A percentile compares a stretch with the other conserved stretches of the same genome.
These are phyloP conservation scores for Teratosphaeria viscida DNA, from an alignment of 2,329 filamentous ascomycete species.

Conservation along the genomic window DNA sequence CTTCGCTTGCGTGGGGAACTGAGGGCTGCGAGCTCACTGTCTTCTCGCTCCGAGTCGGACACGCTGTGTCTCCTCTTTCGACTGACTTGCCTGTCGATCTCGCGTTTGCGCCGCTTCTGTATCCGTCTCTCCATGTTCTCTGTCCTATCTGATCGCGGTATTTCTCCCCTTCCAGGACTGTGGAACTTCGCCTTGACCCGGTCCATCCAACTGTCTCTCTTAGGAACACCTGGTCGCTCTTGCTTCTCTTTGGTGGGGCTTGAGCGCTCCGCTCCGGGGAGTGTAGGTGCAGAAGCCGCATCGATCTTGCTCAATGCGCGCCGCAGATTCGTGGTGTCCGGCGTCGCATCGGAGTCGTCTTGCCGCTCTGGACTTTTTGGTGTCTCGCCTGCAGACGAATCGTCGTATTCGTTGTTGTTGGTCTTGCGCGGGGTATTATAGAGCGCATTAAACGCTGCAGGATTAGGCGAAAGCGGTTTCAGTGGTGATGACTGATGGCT, in stretches of 20 bases:
- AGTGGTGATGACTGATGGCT: slow-evolving; percentile 23
- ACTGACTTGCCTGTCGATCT: slow-evolving; percentile 15
- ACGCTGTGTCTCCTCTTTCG: slow-evolving; percentile 20
- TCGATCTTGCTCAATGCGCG: slow-evolving; percentile 14
- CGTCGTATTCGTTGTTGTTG: slow-evolving; percentile 26
- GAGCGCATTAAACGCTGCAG: slow-evolving; percentile 24
- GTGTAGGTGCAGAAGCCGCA: slow-evolving; percentile 7
- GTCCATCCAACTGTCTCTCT: slow-evolving; percentile 17
- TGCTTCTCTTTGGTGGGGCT: slow-evolving; percentile 27
- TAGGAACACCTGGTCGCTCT: slow-evolving; percentile 8
- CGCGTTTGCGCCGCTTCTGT: slow-evolving; percentile 20
- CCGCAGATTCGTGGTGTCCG: slow-evolving; percentile 16
- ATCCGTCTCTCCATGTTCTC: slow-evolving; percentile 30
- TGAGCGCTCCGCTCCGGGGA: slow-evolving; percentile 10
- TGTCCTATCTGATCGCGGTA: slow-evolving; percentile 23
- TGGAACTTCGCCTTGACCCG: slow-evolving; percentile 16
- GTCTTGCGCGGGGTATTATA: slow-evolving; percentile 30
- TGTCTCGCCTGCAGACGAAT: slow-evolving; percentile 41
- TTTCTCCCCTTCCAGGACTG: slow-evolving; percentile 32
- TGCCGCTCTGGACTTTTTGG: slow-evolving; percentile 34
- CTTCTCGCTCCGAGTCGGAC: slow-evolving; percentile 19
- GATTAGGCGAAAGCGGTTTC: slow-evolving; percentile 31
- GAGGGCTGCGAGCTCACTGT: slow-evolving; percentile 10
- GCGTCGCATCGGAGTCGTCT: slow-evolving; percentile 27
- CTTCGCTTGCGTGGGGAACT: slow-evolving; percentile 16